Evolutionary conservation across 352 stramenopile species (phyloP).

Genomic region (Globisporangium parvum): DNA sequence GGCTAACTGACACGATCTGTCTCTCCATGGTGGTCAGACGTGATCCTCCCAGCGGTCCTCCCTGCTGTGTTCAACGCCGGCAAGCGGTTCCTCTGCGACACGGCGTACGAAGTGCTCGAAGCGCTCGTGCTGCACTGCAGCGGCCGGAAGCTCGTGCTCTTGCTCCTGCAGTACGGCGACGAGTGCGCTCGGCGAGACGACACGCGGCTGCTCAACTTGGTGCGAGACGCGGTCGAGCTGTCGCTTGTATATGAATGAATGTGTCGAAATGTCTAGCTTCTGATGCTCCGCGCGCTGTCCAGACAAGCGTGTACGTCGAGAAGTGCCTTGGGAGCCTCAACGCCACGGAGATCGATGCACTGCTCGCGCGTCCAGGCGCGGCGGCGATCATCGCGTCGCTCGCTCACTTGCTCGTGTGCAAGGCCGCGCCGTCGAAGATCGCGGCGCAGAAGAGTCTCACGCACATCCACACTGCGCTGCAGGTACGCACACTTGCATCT

Average conservation of each 20-base stretch:
- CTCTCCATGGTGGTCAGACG: slow-evolving; percentile 20
- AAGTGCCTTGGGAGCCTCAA: slow-evolving; percentile 48
- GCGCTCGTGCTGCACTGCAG: slow-evolving; percentile 50
- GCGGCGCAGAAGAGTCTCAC: slow-evolving; percentile 36
- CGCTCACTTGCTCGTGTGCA: slow-evolving; percentile 27
- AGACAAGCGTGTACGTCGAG: slow-evolving; percentile 55
- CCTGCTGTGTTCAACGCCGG: slow-evolving; percentile 39
- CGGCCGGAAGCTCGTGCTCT: slow-evolving; percentile 26
- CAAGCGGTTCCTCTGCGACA: slow-evolving; percentile 57
- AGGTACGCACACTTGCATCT: slow-evolving; percentile 14
- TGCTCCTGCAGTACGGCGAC: slow-evolving; percentile 29
- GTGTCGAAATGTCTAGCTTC: neutral
- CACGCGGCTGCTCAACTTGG: slow-evolving; percentile 44
- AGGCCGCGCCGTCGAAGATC: slow-evolving; percentile 38
- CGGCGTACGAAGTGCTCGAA: slow-evolving; percentile 49
- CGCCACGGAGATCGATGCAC: slow-evolving; percentile 19
- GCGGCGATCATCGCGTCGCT: slow-evolving; percentile 22
- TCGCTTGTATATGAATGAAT: neutral
- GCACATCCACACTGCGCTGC: slow-evolving; percentile 31
- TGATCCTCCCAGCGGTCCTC: slow-evolving; percentile 38
- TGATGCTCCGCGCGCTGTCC: neutral
- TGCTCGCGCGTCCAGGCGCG: slow-evolving; percentile 17
- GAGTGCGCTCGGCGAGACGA: slow-evolving; percentile 26
- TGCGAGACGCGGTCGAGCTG: slow-evolving; percentile 6
- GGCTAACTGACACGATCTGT: neutral